A percentile compares a stretch with the other conserved stretches of the same genome.
phyloP scores from a whole-genome alignment of 106 monocot species.

The Dendrobium huoshanense region DNA sequence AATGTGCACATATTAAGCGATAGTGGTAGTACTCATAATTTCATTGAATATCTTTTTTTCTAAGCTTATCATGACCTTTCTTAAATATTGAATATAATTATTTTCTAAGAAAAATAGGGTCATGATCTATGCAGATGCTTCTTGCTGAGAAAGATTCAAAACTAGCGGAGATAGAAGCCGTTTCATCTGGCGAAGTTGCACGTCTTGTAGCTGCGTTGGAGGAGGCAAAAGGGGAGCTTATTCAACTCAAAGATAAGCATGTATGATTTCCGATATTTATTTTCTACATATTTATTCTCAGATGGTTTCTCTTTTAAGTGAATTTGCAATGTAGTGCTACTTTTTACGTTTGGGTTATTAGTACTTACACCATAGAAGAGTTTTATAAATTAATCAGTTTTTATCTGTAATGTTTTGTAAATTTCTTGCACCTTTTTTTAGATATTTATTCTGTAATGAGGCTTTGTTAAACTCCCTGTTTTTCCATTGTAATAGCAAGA shows the following conservation, averaged over 20 bases:
- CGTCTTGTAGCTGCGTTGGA: constrained; percentile 80
- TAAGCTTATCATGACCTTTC: no score
- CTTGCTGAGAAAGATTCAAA: constrained; percentile 81
- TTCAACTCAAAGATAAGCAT: constrained; percentile 63
- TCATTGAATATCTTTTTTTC: no score
- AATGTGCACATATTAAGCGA: no score
- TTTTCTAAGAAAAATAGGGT: neutral
- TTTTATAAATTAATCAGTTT: neutral
- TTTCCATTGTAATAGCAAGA: neutral
- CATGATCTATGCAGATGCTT: constrained; percentile 38
- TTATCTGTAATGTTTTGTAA: neutral
- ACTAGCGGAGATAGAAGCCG: constrained; percentile 83
- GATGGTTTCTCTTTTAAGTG: neutral
- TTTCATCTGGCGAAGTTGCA: constrained; percentile 77
- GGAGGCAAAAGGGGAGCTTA: constrained; percentile 67
- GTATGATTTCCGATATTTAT: constrained; percentile 27
- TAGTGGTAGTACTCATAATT: no score
- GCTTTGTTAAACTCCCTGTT: neutral
- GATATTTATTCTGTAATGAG: no score
- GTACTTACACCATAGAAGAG: neutral
- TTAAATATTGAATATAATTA: neutral
- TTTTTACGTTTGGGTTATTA: neutral
- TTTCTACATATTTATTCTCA: neutral
- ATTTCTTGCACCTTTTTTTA: neutral
- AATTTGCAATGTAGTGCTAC: neutral